These are phyloP conservation scores for Trypanosoma platydactyli DNA, from an alignment of 208 protist genomes.

Conservation along the genomic window DNA sequence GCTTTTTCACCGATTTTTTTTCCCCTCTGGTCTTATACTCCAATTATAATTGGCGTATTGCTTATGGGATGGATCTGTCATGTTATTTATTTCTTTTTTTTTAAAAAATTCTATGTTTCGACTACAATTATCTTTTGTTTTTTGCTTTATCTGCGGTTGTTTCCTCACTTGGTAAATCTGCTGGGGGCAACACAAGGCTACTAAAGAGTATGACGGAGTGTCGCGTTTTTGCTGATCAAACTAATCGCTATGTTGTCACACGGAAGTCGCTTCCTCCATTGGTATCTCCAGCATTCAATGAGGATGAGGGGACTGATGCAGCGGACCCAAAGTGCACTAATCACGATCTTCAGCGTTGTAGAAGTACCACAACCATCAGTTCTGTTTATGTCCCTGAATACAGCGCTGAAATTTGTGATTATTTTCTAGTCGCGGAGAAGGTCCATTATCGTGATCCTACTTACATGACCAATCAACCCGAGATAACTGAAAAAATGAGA, in stretches of 20 bases:
- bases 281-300: slow-evolving; percentile 12
- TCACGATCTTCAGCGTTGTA: background rate
- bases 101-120: background rate
- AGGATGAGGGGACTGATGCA: background rate
- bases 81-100: background rate
- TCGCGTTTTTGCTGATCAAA: slow-evolving; percentile 16
- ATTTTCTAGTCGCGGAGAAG: slow-evolving; percentile 69
- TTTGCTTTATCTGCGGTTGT: background rate
- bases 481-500: slow-evolving; percentile 95
- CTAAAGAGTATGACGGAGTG: slow-evolving; percentile 12
- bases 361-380: background rate
- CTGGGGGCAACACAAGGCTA: background rate
- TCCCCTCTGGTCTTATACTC: too few species aligned
- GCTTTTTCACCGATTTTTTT: too few species aligned
- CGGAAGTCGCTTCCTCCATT: slow-evolving; percentile 14
- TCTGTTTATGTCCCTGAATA: slow-evolving; percentile 52
- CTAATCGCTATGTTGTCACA: slow-evolving; percentile 13
- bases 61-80: too few species aligned
- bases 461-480: slow-evolving; percentile 76
- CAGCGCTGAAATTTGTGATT: slow-evolving; percentile 64
- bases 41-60: too few species aligned
- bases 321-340: slow-evolving; percentile 7
- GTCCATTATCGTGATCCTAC: slow-evolving; percentile 39
- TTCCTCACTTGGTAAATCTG: too few species aligned
- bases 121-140: background rate